Base-by-base conservation (phyloP, 2,329 filamentous ascomycete genomes). In the Furcasterigmium sp. region DNA sequence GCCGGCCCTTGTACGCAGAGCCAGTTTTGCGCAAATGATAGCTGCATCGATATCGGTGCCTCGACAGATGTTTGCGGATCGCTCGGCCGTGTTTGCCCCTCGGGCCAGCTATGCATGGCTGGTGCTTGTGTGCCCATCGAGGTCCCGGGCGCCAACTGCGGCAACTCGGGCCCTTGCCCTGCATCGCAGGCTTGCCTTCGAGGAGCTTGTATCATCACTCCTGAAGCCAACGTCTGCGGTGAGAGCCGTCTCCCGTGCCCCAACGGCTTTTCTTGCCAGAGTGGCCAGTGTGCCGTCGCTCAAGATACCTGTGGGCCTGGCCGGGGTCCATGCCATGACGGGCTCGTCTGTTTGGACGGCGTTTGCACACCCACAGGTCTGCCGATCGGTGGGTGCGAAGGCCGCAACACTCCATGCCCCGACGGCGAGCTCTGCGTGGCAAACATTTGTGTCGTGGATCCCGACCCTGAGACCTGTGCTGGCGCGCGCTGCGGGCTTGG, bases 381-480 rank as follows among this genome's bases (percentile, higher is more conserved):
- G 11, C 25, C 28, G 17, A 40, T 40, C 17, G 38, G 38, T n/a
- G 38, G 38, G 3, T 40, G 38, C 13, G 38, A 40, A 14, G 38
- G 38, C 10, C 17, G 26, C 19, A 40, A 19, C 11, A 19, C 38
- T 14, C 38, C 38, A 10, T 40, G 38, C 15, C 26, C 38, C 14
- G 15, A 17, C 23, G 38, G 38, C 11, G 17, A 32, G 7, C 19
- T 40, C 5, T 40, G 38, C 18, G 26, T 32, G 7, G 15, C 38
- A 11, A 30, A 40, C 8, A 34, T 28, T 17, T 40, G 38, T n/a
- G 38, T 40, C 18, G 25, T 40, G 17, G 38, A 40, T 10, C 38
- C 38, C 15, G n/a, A 40, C n/a, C 38, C 38, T 4, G 26, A 18
- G 13, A 40, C 14, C 3, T 40, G 38, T 14, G 17, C 14, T 5